phyloP scores from a whole-genome alignment of 768 basidiomycete genomes.

The Tulasnella sp. region DNA sequence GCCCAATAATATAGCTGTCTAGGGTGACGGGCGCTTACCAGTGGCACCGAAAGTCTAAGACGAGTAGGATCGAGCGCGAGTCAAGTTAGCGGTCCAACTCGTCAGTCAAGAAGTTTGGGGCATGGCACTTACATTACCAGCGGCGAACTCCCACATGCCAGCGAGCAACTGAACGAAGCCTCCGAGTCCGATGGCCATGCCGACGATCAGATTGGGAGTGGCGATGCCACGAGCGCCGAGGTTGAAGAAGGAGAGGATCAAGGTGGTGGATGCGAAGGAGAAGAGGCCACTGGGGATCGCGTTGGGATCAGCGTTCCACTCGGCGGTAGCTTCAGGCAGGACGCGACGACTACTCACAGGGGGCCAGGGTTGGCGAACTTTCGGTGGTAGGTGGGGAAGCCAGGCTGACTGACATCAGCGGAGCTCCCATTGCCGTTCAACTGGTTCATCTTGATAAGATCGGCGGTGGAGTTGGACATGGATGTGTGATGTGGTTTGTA shows the following conservation, averaged over 20 bases:
- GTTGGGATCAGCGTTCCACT: background rate
- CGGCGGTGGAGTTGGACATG: no score
- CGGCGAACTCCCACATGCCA: conserved; percentile 72
- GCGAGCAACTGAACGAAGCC: conserved; percentile 79
- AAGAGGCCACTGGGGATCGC: conserved; percentile 49
- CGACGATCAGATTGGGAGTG: conserved; percentile 60
- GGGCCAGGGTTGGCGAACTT: conserved; percentile 51
- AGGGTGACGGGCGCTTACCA: background rate
- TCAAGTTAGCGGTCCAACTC: no score
- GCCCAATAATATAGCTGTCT: conserved; percentile 1
- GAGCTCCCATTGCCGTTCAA: no score
- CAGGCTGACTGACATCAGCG: background rate
- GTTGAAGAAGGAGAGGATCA: conserved; percentile 71
- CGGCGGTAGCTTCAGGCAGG: background rate
- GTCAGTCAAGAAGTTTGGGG: no score
- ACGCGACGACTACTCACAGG: conserved; percentile 32
- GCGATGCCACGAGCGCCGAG: conserved; percentile 22
- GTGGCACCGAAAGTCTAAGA: conserved; percentile 19
- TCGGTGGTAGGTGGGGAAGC: conserved; percentile 18
- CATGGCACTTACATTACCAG: conserved; percentile 10
- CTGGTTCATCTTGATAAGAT: no score
- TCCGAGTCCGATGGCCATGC: conserved; percentile 78
- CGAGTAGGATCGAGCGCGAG: no score
- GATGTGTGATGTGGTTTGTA: no score
- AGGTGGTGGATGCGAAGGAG: conserved; percentile 74